Evolutionary conservation across 108 stramenopile genomes (phyloP).

Genomic region (Schizochytrium sp.): DNA sequence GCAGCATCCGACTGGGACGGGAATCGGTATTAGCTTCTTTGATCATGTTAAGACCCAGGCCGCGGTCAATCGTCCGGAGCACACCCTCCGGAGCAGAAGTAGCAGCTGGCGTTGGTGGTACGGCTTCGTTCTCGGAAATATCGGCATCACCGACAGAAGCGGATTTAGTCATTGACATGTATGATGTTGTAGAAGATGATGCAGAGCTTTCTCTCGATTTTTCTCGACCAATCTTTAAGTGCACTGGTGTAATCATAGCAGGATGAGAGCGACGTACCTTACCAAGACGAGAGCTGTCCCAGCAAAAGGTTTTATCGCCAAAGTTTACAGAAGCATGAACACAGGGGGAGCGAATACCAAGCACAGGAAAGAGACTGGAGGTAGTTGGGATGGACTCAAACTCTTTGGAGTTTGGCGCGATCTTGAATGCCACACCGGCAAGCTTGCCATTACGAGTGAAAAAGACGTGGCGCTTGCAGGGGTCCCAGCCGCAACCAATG

Average conservation of each 20-base stretch:
- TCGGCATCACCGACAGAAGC: not conserved
- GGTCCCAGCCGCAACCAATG: constrained; percentile 52
- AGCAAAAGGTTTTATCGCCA: constrained; percentile 4
- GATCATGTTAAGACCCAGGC: constrained; percentile 29
- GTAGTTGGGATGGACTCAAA: not conserved
- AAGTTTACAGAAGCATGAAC: constrained; percentile 47
- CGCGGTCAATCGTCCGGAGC: constrained; percentile 3
- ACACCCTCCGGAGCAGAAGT: not conserved
- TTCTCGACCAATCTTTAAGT: constrained; percentile 10
- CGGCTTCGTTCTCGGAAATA: no score
- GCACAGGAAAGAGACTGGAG: not conserved
- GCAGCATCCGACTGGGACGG: not conserved
- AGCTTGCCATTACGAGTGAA: constrained; percentile 50
- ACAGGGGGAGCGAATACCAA: constrained; percentile 21
- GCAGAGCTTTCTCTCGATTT: not conserved
- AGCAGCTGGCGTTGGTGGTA: no score
- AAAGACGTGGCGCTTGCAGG: constrained; percentile 44
- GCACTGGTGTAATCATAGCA: constrained; percentile 5
- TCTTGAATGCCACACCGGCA: not conserved
- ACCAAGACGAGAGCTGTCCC: constrained; percentile 39
- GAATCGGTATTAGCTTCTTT: constrained; percentile 14
- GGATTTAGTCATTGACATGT: not conserved
- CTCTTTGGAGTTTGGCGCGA: not conserved
- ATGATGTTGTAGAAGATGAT: not conserved
- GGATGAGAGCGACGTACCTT: constrained; percentile 22